These are phyloP conservation scores for Forsythia viridissima DNA, from an alignment of 257 asterid species.

Conservation along the genomic window DNA sequence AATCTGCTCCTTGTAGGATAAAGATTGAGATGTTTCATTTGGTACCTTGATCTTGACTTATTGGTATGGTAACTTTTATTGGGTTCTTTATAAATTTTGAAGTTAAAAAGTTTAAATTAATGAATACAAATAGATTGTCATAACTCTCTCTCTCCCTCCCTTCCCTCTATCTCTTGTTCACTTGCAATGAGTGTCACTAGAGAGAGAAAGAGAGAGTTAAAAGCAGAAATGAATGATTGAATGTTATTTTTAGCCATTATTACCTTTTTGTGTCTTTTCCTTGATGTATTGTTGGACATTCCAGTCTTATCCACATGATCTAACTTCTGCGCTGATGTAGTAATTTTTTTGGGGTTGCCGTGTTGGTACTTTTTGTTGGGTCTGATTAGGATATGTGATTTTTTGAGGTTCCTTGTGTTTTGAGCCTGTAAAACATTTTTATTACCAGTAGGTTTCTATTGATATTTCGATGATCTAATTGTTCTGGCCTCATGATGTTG, in stretches of 20 bases:
- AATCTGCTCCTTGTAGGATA: neutral
- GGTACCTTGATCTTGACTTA: neutral
- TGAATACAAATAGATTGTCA: constrained; percentile 11
- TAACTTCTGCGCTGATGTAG: constrained; percentile 2
- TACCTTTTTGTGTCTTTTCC: constrained; percentile 8
- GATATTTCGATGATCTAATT: neutral
- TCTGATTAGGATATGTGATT: neutral
- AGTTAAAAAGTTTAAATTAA: constrained; percentile 1
- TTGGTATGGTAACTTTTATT: constrained; percentile 4
- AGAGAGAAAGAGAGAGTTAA: neutral
- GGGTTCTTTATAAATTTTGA: constrained; percentile 14
- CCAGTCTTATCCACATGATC: neutral
- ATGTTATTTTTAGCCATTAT: constrained; percentile 3
- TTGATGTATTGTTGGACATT: neutral
- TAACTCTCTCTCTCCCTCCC: neutral
- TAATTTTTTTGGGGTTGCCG: neutral
- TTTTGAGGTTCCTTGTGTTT: neutral
- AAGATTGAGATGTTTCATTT: neutral
- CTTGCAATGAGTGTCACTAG: neutral
- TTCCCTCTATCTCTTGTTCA: neutral
- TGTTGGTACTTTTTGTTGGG: constrained; percentile 3
- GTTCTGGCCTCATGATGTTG: neutral
- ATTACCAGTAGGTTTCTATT: neutral
- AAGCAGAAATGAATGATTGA: neutral
- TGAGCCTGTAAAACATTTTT: neutral